A percentile compares a stretch with the other conserved stretches of the same genome.
Evolutionary conservation across 257 asterid species (phyloP).

Genomic region (Jaltomata sinuosa): DNA sequence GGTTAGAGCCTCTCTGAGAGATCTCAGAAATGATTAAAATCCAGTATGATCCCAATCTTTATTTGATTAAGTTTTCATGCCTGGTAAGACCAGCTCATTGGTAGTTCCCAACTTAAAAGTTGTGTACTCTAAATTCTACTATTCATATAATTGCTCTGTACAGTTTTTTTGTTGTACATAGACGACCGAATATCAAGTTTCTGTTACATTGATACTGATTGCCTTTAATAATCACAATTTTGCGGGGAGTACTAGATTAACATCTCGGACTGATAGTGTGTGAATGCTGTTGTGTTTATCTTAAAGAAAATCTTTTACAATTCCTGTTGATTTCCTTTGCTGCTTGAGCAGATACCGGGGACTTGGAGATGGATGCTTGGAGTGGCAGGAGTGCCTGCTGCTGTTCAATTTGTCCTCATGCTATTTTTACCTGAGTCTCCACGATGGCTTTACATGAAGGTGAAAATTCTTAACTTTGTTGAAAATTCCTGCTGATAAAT

Average conservation of each 20-base stretch:
- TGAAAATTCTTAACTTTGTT: neutral
- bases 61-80: neutral
- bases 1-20: too few relatives aligned
- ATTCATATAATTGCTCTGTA: neutral
- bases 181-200: neutral
- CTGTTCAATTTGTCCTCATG: slow-evolving; percentile 70
- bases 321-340: neutral
- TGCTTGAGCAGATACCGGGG: slow-evolving; percentile 63
- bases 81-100: neutral
- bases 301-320: neutral
- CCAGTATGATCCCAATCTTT: neutral
- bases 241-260: neutral
- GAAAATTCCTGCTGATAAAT: neutral
- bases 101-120: neutral
- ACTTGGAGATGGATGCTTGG: slow-evolving; percentile 99
- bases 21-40: too few relatives aligned
- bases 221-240: neutral
- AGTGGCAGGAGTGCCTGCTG: slow-evolving; percentile 76
- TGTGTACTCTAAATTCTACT: neutral
- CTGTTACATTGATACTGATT: neutral
- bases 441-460: slow-evolving; percentile 94
- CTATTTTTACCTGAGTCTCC: slow-evolving; percentile 92
- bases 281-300: neutral
- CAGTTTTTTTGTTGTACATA: neutral
- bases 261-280: neutral